Conservation (phyloP, 768 basidiomycete genomes). For the Podaxis sp. region DNA sequence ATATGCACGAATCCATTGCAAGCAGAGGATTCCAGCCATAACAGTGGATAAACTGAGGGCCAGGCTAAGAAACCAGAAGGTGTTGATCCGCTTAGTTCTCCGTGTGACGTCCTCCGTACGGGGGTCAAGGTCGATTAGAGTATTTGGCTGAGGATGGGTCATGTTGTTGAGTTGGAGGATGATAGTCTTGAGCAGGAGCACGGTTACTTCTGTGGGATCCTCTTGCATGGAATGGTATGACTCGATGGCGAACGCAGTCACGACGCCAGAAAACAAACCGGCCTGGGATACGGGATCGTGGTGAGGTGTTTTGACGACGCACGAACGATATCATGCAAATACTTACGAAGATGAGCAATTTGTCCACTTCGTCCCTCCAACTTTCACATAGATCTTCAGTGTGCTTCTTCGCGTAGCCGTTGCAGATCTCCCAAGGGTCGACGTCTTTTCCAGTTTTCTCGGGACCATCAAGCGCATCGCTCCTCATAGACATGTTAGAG, state of each 20-base stretch:
- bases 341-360: conserved; percentile 15
- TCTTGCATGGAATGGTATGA: conserved; percentile 23
- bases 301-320: background rate
- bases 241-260: conserved; percentile 26
- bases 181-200: conserved; percentile 11
- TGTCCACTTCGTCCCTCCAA: conserved; percentile 17
- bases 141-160: conserved; percentile 9
- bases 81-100: conserved; percentile 15
- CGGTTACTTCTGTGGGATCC: conserved; percentile 18
- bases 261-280: conserved; percentile 26
- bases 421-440: conserved; percentile 10
- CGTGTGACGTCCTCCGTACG: background rate
- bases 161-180: conserved; percentile 18
- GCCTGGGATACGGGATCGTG: conserved; percentile 15
- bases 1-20: conserved; percentile 24
- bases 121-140: conserved; percentile 3
- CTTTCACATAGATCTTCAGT: conserved; percentile 9
- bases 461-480: background rate
- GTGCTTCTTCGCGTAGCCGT: conserved; percentile 1
- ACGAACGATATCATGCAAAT: background rate
- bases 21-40: conserved; percentile 18
- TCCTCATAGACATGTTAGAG: background rate
- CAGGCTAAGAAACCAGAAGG: conserved; percentile 19
- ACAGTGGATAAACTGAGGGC: conserved; percentile 19
- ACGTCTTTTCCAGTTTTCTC: background rate